Conservation (phyloP, 2,329 filamentous ascomycete species). For the Cladobotryum mycophilum region DNA sequence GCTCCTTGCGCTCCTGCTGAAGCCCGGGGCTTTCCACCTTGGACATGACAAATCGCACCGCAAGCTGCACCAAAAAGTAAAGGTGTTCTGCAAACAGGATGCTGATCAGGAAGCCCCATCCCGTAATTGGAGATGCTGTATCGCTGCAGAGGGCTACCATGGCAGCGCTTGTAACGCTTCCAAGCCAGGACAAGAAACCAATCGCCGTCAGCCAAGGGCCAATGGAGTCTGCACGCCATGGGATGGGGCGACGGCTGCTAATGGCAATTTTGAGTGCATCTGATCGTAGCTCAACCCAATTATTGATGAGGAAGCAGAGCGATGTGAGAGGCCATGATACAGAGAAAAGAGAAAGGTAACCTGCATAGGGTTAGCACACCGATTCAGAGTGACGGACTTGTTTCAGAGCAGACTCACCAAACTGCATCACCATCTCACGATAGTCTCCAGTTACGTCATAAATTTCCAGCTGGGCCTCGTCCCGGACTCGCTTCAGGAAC, state of each 20-base stretch:
- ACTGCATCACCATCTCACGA: constrained; percentile 87
- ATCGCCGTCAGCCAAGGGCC: constrained; percentile 86
- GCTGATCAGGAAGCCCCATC: constrained; percentile 73
- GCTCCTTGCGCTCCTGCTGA: constrained; percentile 76
- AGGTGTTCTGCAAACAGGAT: constrained; percentile 85
- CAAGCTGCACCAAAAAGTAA: constrained; percentile 72
- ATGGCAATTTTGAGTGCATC: constrained; percentile 93
- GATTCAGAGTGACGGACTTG: not conserved
- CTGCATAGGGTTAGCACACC: constrained; percentile 32
- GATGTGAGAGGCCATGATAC: constrained; percentile 93
- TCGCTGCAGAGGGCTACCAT: constrained; percentile 85
- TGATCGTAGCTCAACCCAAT: constrained; percentile 90
- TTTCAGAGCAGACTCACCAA: constrained; percentile 38
- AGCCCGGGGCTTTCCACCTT: constrained; percentile 82
- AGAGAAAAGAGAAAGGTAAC: constrained; percentile 86
- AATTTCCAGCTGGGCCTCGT: constrained; percentile 71
- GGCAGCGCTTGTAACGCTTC: constrained; percentile 78
- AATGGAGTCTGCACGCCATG: constrained; percentile 86
- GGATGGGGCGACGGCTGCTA: constrained; percentile 81
- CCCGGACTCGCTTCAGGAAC: constrained; percentile 75
- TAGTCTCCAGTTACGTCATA: constrained; percentile 92
- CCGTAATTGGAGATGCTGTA: constrained; percentile 62
- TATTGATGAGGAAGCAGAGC: constrained; percentile 84
- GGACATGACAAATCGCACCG: constrained; percentile 64
- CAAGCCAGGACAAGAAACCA: constrained; percentile 88